phyloP scores from a whole-genome alignment of 805 yeast genomes.

The Kodamaea laetipori region DNA sequence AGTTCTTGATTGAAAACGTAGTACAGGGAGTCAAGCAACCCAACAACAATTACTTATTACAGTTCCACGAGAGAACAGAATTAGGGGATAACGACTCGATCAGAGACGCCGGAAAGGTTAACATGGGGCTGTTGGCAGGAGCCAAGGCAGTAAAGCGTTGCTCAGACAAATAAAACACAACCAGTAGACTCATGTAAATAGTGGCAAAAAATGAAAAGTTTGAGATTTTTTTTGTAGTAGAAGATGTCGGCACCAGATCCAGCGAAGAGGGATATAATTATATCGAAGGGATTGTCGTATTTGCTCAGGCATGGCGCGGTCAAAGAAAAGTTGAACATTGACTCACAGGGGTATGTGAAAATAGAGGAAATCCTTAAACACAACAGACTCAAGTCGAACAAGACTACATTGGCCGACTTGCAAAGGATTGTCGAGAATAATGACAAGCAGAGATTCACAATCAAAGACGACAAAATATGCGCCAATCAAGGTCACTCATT shows the following conservation, averaged over 20 bases:
- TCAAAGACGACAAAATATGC: conserved; percentile 55
- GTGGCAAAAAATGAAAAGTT: conserved; percentile 6
- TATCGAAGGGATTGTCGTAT: conserved; percentile 76
- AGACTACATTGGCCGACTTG: conserved; percentile 60
- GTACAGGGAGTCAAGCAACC: conserved; percentile 72
- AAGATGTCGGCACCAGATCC: conserved; percentile 13
- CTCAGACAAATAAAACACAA: conserved; percentile 11
- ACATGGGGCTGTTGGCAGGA: conserved; percentile 51
- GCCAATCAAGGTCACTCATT: conserved; percentile 95
- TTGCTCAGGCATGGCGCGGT: conserved; percentile 85
- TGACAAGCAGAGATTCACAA: conserved; percentile 68
- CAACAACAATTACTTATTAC: conserved; percentile 50
- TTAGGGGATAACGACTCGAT: conserved; percentile 87
- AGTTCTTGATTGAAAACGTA: conserved; percentile 68
- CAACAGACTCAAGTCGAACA: conserved; percentile 57
- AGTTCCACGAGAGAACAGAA: conserved; percentile 80
- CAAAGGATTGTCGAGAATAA: conserved; percentile 61
- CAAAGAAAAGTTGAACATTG: conserved; percentile 65
- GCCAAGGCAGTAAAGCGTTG: conserved; percentile 47
- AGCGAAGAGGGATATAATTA: conserved; percentile 38
- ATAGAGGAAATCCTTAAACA: conserved; percentile 56
- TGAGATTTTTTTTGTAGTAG: background rate
- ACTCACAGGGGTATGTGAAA: conserved; percentile 64
- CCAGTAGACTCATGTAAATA: conserved; percentile 1
- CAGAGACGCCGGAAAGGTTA: conserved; percentile 47